phyloP scores from a whole-genome alignment of 2,329 filamentous ascomycete species.

The Ophiocordyceps camponoti-rufipedis region DNA sequence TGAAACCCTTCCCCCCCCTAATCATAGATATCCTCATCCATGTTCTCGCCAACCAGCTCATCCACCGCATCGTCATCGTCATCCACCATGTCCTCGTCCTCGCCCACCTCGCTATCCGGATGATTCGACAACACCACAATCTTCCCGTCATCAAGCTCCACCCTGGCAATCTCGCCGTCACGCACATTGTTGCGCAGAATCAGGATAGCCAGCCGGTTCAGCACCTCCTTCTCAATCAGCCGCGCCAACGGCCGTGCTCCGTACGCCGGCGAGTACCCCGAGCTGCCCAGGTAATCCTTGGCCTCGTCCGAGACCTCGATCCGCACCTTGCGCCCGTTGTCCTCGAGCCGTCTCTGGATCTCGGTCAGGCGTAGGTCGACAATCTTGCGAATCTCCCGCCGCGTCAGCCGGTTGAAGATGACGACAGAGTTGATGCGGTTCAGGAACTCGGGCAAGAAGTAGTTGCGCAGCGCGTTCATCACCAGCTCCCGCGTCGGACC shows the following conservation, averaged over 20 bases:
- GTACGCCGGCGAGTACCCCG: constrained; percentile 90
- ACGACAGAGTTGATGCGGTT: constrained; percentile 93
- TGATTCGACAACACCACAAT: constrained; percentile 77
- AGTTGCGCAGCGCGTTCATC: constrained; percentile 78
- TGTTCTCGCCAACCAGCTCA: constrained; percentile 42
- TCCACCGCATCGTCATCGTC: constrained; percentile 55
- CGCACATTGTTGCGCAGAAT: constrained; percentile 71
- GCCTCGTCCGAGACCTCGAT: constrained; percentile 73
- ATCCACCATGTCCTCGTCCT: constrained; percentile 57
- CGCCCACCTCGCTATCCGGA: constrained; percentile 35
- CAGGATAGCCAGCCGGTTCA: constrained; percentile 82
- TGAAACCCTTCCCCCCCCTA: constrained; percentile 6
- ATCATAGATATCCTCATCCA: constrained; percentile 39
- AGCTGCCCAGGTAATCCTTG: constrained; percentile 79
- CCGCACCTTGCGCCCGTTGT: constrained; percentile 70
- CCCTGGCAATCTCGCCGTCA: constrained; percentile 69
- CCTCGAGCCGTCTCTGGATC: constrained; percentile 76
- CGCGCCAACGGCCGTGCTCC: constrained; percentile 76
- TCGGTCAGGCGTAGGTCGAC: constrained; percentile 78
- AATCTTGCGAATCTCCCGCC: constrained; percentile 80
- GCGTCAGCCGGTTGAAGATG: constrained; percentile 95
- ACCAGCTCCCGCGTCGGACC: constrained; percentile 72
- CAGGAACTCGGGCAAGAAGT: constrained; percentile 95
- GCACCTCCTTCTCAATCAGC: constrained; percentile 91
- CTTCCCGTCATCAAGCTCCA: constrained; percentile 63